Evolutionary conservation across 2,329 filamentous ascomycete genomes (phyloP), one percentile per base, ranked within the genome.

Genomic region (Paracorniculantispora psalliotae): DNA sequence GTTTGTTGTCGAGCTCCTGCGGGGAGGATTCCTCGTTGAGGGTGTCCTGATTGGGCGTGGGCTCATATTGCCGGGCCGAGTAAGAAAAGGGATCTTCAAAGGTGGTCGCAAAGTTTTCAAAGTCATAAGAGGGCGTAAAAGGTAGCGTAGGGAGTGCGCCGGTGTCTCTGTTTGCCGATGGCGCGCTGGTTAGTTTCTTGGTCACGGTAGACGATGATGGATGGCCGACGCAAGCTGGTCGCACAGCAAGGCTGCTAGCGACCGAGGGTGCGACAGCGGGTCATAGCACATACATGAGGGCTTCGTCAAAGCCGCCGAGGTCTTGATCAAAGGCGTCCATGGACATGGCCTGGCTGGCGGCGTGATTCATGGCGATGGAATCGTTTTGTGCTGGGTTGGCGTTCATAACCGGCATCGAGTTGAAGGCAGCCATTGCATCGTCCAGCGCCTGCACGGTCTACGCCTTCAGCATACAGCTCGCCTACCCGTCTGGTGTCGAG

Each of bases 11-110:
- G 17, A 83, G 79, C 63, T 85, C 81, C 62, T 81, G 78, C 25
- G 81, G 78, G 13, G 82, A 82, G 1, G 77, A 73, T 37, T 75
- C 77, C 63, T 82, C 74, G 49, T 72, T 68, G 59, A 78, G 69
- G 59, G 75, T 70, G 67, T 82, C 77, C 58, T 71, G 71, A 57
- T 73, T 73, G 48, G 75, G 73, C 17, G 73, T 71, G 47, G 73
- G 72, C 51, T 81, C 78, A 67, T 79, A 81, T 17, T 77, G 74
- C 43, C 77, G 75, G 28, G 74, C 71, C 10, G 81, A 79, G 68
- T 85, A 84, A 62, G 81, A 80, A 66, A 88, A 87, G 39, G 85
- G 84, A 66, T 87, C 85, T 69, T 87, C 85, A 67, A 87, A 88
- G 7, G 83, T 86, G 41, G 79, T 80, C 52, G 82, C 79, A 64